Evolutionary conservation across 768 basidiomycete species (phyloP).

Genomic region (Suillus discolor): DNA sequence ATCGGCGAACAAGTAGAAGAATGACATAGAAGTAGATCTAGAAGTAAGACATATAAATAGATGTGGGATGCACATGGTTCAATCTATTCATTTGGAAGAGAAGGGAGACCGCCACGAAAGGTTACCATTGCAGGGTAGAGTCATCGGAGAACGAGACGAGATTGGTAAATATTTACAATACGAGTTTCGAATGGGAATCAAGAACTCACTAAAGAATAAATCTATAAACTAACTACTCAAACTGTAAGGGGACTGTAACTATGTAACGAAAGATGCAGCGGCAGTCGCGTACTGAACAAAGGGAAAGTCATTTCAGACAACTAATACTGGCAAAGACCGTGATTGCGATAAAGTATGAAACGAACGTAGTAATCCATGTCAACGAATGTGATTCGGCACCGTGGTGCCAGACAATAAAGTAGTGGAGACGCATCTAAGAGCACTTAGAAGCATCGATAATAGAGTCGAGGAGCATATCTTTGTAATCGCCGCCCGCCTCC

Average conservation of each 20-base stretch:
- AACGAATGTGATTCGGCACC: background rate
- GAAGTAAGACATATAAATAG: conserved; percentile 39
- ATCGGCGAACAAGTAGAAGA: conserved; percentile 11
- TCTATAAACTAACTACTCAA: background rate
- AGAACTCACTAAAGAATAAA: background rate
- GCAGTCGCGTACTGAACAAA: background rate
- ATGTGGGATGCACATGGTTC: background rate
- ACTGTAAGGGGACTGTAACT: background rate
- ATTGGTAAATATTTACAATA: background rate
- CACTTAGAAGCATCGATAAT: conserved; percentile 44
- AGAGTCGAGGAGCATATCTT: conserved; percentile 63
- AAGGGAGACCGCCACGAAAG: background rate
- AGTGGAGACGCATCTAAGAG: conserved; percentile 45
- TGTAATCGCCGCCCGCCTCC: conserved; percentile 68
- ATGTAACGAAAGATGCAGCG: background rate
- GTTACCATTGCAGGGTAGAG: background rate
- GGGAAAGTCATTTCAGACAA: background rate
- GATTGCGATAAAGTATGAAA: background rate
- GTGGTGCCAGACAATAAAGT: background rate
- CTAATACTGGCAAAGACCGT: background rate
- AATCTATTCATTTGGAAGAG: background rate
- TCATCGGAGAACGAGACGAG: background rate
- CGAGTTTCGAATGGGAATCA: background rate
- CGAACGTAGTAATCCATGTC: background rate
- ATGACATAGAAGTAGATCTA: background rate